Evolutionary conservation across 1,139 yeast species (phyloP), one percentile per base, ranked within the genome.

Genomic region (Geotrichum armillariae): DNA sequence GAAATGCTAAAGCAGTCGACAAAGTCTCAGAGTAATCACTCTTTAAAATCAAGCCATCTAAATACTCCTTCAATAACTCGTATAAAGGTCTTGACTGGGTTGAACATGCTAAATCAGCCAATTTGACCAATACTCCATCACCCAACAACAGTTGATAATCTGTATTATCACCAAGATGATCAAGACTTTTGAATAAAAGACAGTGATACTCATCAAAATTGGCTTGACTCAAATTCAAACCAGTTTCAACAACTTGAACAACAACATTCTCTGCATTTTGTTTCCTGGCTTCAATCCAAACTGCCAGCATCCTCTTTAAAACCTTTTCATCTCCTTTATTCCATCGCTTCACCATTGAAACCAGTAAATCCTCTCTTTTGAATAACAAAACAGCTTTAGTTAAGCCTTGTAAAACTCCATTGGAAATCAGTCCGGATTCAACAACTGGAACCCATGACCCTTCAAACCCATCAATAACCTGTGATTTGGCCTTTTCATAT

Each of bases 381-480:
- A 46, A 46, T 11, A 39, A 29, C 1, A 39, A 21, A 17, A 39
- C 31, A 3, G 49, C 49, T 35, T 47, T 43, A 9, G 41, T 38
- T 29, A 47, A 14, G 3, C 43, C 50, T 33, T 25, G 21, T 29
- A 46, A 12, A 11, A 36, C 45, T 6, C 47, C 27, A 16, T 22
- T 9, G 6, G 48, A 23, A 22, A 50, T 17, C 11, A 32, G 12
- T 17, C 47, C 44, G 4, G 25, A 11, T 34, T 50, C 45, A 3
- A 50, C 31, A 17, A 46, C 58, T 18, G 61, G 59, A 20, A 47
- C 53, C 62, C 62, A 60, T 8, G 47, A 46, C 12, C 54, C 35
- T 3, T 55, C 58, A 42, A 60, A 60, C 38, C 56, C 40, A 17
- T 55, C 62, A 11, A 56, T 49, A 27, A 62, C 55, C 39, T 61